Base-by-base conservation (phyloP, 2,329 filamentous ascomycete genomes). In the Amesomyces nigricolor region DNA sequence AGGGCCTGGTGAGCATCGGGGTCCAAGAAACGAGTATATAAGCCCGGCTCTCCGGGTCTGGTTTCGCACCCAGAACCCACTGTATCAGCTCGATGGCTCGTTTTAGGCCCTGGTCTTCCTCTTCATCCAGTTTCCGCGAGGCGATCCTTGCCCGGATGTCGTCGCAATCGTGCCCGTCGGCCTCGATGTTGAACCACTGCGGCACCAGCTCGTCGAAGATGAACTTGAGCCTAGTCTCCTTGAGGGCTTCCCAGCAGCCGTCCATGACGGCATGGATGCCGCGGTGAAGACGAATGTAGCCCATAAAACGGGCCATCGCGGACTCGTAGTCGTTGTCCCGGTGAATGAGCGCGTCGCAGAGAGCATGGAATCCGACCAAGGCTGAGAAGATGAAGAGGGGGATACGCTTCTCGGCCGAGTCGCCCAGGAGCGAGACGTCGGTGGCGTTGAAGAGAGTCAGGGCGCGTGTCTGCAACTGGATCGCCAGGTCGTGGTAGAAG, bases 361-460 rank as follows among this genome's bases (percentile, higher is more conserved):
- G 69, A 39, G 74, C 70, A 51, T 80, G 76, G 6, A 78, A 67
- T 40, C 75, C 73, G 1, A 78, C 62, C 5, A 72, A 56, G 16
- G 68, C 66, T 5, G 75, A 71, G 62, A 78, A 78, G n/a, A 78
- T 63, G 53, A 77, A 75, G 13, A 73, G 68, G 1, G 73, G 70
- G 17, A 75, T 63, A 39, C 67, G 71, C 47, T 67, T 67, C 8
- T 69, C 66, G 17, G 69, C 65, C 1, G 62, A 63, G 29, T 54
- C 50, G 42, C 60, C 57, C 38, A 59, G 57, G 32, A 58, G 30
- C 30, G 46, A 43, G 11, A 62, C 45, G 48, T 56, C 63, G 58
- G 58, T 70, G 37, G 50, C 58, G 60, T 69, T 75, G 60, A 71
- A 75, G 53, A 67, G 66, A 44, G 66, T 63, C 17, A 78, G 66